Percentiles rank a stretch among this genome's conserved stretches.
These are phyloP conservation scores for Amanita phalloides DNA, from an alignment of 768 basidiomycete genomes.

Conservation along the genomic window DNA sequence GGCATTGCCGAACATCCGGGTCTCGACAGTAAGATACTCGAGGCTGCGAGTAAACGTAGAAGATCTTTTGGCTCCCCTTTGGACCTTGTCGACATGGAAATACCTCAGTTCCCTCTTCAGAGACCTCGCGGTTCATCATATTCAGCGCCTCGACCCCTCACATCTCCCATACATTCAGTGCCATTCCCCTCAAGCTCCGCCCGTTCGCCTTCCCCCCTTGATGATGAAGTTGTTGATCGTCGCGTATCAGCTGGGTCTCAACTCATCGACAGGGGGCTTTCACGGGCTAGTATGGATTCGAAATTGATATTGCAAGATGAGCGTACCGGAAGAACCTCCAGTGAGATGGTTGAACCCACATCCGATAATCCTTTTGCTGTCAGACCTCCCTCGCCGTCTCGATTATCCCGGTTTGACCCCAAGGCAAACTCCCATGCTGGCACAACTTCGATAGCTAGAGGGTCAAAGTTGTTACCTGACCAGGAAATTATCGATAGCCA, in stretches of 20 bases:
- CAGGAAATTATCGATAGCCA: conserved; percentile 36
- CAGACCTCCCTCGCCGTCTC: conserved; percentile 53
- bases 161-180: conserved; percentile 29
- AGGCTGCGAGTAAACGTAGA: conserved; percentile 24
- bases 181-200: conserved; percentile 55
- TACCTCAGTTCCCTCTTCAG: conserved; percentile 26
- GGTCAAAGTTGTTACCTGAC: conserved; percentile 51
- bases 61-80: conserved; percentile 50
- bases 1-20: conserved; percentile 13
- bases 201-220: conserved; percentile 34
- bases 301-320: conserved; percentile 26
- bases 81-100: conserved; percentile 38
- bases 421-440: conserved; percentile 48
- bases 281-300: conserved; percentile 41
- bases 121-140: conserved; percentile 44
- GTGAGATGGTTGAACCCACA: conserved; percentile 29
- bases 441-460: conserved; percentile 55
- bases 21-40: neutral
- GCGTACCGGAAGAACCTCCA: conserved; percentile 23
- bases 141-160: conserved; percentile 27
- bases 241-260: conserved; percentile 2
- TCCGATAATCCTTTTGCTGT: conserved; percentile 63
- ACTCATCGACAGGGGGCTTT: conserved; percentile 19
- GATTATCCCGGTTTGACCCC: conserved; percentile 74
- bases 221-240: neutral